Conservation (phyloP, 495 filamentous ascomycete species). For the Penicillium crystallinum region DNA sequence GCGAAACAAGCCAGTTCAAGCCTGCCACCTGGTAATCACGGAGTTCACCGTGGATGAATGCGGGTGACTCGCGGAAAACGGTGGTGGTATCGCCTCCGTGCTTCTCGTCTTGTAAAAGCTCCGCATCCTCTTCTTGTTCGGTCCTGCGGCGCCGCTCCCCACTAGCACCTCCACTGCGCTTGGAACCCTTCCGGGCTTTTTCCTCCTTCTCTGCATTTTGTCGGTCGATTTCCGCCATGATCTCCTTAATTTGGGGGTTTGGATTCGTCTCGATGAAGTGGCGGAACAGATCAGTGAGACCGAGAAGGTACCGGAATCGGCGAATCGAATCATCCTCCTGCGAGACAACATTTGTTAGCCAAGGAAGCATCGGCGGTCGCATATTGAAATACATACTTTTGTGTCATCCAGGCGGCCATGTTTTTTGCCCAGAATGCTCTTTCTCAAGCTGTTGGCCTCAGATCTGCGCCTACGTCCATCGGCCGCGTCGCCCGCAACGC, state of each 20-base stretch:
- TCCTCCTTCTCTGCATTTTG: conserved; percentile 73
- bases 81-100: conserved; percentile 79
- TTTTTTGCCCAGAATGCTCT: conserved; percentile 91
- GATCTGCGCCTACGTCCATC: conserved; percentile 84
- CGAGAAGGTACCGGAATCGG: conserved; percentile 91
- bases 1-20: conserved; percentile 95
- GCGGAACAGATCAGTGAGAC: conserved; percentile 93
- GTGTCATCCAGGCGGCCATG: conserved; percentile 83
- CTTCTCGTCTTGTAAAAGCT: conserved; percentile 87
- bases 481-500: conserved; percentile 65
- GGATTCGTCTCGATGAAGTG: conserved; percentile 99
- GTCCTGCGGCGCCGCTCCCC: conserved; percentile 78
- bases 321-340: conserved; percentile 95
- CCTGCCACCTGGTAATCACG: conserved; percentile 94
- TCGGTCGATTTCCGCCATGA: conserved; percentile 88
- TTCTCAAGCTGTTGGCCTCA: conserved; percentile 79
- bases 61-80: conserved; percentile 86
- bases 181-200: conserved; percentile 64
- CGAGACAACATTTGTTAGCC: conserved; percentile 8
- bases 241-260: conserved; percentile 82
- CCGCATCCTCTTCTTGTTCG: conserved; percentile 96
- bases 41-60: conserved; percentile 81
- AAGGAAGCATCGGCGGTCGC: not conserved
- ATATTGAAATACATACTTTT: conserved; percentile 56
- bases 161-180: conserved; percentile 79